These are phyloP conservation scores for Escovopsis weberi DNA, from an alignment of 2,329 filamentous ascomycete species.

Conservation along the genomic window DNA sequence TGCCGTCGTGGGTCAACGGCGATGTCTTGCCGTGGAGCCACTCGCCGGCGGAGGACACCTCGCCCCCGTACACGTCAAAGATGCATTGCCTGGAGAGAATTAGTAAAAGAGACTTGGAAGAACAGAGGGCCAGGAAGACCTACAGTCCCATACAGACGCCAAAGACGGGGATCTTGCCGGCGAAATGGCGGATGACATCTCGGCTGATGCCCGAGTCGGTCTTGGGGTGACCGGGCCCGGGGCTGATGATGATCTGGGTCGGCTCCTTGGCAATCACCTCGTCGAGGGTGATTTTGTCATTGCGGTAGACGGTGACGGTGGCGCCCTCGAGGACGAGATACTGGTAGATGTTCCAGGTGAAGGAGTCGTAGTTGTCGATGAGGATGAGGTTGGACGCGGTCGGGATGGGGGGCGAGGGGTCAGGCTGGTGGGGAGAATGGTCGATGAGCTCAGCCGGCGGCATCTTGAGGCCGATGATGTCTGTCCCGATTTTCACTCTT, in stretches of 20 bases:
- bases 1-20: constrained; percentile 71
- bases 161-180: constrained; percentile 85
- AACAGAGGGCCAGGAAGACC: constrained; percentile 20
- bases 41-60: constrained; percentile 84
- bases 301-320: constrained; percentile 75
- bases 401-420: constrained; percentile 54
- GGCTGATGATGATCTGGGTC: constrained; percentile 88
- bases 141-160: constrained; percentile 98
- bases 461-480: constrained; percentile 24
- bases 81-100: constrained; percentile 62
- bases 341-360: constrained; percentile 99
- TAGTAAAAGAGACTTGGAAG: background rate
- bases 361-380: constrained; percentile 99
- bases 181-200: constrained; percentile 79
- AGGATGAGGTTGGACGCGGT: constrained; percentile 83
- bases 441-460: constrained; percentile 43
- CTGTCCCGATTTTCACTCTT: too few relatives aligned
- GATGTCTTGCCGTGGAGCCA: constrained; percentile 97
- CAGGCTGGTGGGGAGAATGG: constrained; percentile 75
- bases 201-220: constrained; percentile 90
- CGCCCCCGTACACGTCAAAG: constrained; percentile 81
- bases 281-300: constrained; percentile 79
- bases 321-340: constrained; percentile 95
- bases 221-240: constrained; percentile 82
- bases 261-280: constrained; percentile 73